Percentiles rank a stretch among this genome's conserved stretches.
Conservation (phyloP, 192 early-diverging fungal species). For the Coemansia sp. region DNA sequence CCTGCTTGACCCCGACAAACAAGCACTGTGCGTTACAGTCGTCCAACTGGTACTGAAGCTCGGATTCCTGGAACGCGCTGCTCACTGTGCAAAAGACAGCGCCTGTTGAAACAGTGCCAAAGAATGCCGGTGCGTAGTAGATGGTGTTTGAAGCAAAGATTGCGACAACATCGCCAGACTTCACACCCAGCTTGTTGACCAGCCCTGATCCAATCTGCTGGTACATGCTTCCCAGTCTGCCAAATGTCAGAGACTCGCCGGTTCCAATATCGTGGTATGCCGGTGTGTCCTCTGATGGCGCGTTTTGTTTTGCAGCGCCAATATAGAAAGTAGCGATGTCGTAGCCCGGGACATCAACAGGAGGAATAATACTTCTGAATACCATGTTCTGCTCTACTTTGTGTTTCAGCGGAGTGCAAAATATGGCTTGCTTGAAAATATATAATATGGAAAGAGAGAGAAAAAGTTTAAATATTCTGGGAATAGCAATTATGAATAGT, state of each 20-base stretch:
- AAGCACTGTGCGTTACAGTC: slow-evolving; percentile 60
- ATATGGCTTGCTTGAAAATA: no score
- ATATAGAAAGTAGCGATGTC: slow-evolving; percentile 33
- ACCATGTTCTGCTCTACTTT: slow-evolving; percentile 12
- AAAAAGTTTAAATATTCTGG: no score
- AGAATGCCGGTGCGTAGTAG: slow-evolving; percentile 27
- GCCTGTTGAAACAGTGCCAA: slow-evolving; percentile 34
- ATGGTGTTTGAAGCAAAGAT: slow-evolving; percentile 39
- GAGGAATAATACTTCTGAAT: slow-evolving; percentile 36
- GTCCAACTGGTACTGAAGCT: slow-evolving; percentile 70
- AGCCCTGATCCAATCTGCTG: slow-evolving; percentile 29
- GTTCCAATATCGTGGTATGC: slow-evolving; percentile 33
- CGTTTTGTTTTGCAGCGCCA: slow-evolving; percentile 13
- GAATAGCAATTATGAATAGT: no score
- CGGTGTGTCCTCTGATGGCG: slow-evolving; percentile 6
- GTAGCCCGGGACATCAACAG: slow-evolving; percentile 23
- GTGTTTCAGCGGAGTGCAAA: no score
- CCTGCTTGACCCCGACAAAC: slow-evolving; percentile 58
- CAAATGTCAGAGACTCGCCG: slow-evolving; percentile 15
- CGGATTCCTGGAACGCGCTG: slow-evolving; percentile 59
- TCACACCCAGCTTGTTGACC: slow-evolving; percentile 13
- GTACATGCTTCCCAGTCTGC: slow-evolving; percentile 13
- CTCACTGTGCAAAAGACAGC: slow-evolving; percentile 38
- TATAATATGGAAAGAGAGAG: no score
- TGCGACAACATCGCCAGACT: slow-evolving; percentile 23